phyloP scores from a whole-genome alignment of 129 eudicot genomes.

The Flaveria brownii region DNA sequence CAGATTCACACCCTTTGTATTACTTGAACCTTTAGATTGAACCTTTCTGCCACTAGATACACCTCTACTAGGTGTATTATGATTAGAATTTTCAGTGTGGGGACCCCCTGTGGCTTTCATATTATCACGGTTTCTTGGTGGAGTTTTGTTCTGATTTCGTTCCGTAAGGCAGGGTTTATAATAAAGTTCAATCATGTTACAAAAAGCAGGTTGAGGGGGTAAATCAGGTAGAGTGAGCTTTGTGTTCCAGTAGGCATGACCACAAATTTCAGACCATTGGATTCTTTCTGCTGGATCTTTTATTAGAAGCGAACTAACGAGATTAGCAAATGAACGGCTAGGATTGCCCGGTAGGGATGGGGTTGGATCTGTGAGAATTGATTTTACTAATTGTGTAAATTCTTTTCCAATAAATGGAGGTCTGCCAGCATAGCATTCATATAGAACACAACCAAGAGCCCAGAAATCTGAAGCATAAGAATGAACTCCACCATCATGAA shows the following conservation, averaged over 20 bases:
- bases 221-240: constrained; percentile 53
- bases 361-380: constrained; percentile 76
- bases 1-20: constrained; percentile 69
- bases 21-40: constrained; percentile 47
- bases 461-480: constrained; percentile 96
- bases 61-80: constrained; percentile 63
- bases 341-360: constrained; percentile 89
- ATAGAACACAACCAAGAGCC: constrained; percentile 98
- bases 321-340: constrained; percentile 75
- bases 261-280: constrained; percentile 83
- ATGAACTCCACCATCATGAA: constrained; percentile 95
- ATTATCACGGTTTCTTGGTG: constrained; percentile 57
- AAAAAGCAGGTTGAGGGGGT: constrained; percentile 92
- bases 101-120: constrained; percentile 45
- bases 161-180: constrained; percentile 66
- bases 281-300: constrained; percentile 95
- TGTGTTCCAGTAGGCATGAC: constrained; percentile 87
- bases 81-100: constrained; percentile 48
- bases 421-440: constrained; percentile 83
- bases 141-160: constrained; percentile 68
- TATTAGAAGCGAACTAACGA: constrained; percentile 73
- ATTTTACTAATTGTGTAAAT: constrained; percentile 81
- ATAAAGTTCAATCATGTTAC: constrained; percentile 65
- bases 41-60: constrained; percentile 56
- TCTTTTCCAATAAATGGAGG: constrained; percentile 87